phyloP scores from a whole-genome alignment of 2,329 filamentous ascomycete species.

The Ophiostoma pallidulum region DNA sequence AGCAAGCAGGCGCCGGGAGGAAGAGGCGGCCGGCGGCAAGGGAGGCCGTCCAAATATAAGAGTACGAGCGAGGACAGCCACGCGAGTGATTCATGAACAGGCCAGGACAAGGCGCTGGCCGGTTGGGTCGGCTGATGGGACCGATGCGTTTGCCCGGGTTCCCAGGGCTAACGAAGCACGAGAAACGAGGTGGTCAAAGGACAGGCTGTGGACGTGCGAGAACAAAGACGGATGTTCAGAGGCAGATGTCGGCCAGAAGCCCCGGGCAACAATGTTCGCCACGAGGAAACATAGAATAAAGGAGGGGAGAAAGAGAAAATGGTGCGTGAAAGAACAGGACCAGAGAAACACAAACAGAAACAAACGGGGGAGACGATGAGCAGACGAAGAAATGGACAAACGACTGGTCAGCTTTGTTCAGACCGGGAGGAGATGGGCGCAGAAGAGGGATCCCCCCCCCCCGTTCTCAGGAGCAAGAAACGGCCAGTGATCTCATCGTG shows the following conservation, averaged over 20 bases:
- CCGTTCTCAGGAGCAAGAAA: background rate
- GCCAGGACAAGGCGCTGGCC: background rate
- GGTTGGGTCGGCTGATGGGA: conserved; percentile 1
- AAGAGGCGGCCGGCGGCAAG: conserved; percentile 4
- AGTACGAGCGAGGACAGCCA: conserved; percentile 3
- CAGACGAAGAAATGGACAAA: conserved; percentile 1
- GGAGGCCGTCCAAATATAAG: conserved; percentile 4
- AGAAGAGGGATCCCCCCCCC: background rate
- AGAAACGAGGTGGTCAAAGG: background rate
- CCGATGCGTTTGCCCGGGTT: background rate
- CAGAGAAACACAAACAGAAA: conserved; percentile 1
- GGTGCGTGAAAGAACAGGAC: conserved; percentile 2
- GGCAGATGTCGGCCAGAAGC: too few relatives aligned
- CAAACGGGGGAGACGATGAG: background rate
- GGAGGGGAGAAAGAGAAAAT: background rate
- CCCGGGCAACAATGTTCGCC: too few relatives aligned
- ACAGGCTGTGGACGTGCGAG: too few relatives aligned
- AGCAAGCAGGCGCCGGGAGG: conserved; percentile 1
- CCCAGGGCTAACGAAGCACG: too few relatives aligned
- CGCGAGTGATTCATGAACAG: conserved; percentile 11
- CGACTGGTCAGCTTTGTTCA: conserved; percentile 6
- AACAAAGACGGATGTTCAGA: background rate
- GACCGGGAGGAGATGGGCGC: background rate
- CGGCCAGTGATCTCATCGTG: conserved; percentile 6
- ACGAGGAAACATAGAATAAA: too few relatives aligned